Evolutionary conservation across 495 filamentous ascomycete genomes (phyloP), one percentile per base, ranked within the genome.

Genomic region (Pyronema domesticum): DNA sequence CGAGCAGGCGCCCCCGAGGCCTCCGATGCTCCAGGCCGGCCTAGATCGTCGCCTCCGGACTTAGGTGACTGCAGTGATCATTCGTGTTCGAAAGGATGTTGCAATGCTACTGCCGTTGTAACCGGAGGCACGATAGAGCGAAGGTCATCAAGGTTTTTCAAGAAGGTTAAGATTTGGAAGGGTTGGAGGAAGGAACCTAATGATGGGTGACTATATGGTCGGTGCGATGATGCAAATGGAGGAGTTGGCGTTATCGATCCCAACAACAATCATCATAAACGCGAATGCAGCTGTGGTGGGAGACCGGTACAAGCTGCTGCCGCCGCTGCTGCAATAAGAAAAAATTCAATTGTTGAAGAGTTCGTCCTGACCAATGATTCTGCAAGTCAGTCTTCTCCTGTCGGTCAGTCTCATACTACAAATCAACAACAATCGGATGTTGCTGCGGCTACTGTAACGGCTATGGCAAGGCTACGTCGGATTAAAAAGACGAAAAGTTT

Each of bases 191-290:
- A 65, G 46, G 62, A 65, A 43, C 54, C 53, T 37, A 45, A 55
- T 64, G 62, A 64, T 48, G 62, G 57, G 44, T 64, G 62, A 64
- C 62, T 64, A 64, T 51, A 64, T 64, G 62, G 62, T 35, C 61
- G 62, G 61, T 57, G 60, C 55, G 46, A 48, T 45, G 35, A 51
- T 37, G 44, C 52, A 50, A 15, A 23, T 14, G 45, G 48, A 51
- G 34, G 13, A 13, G 30, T 51, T 13, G 50, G 35, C 17, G 19
- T 40, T 8, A 53, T 11, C 23, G 51, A 55, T 15, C 48, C 37
- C 37, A 17, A 39, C 35, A 37, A 44, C 37, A 33, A 47, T 37
- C 18, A 34, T 54, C 36, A 39, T 15, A 45, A 39, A 48, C 44
- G 46, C 23, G 23, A 30, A 33, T 57, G 33, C 15, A 37, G 49